Evolutionary conservation across 495 filamentous ascomycete genomes (phyloP).

Genomic region (Poronia punctata): DNA sequence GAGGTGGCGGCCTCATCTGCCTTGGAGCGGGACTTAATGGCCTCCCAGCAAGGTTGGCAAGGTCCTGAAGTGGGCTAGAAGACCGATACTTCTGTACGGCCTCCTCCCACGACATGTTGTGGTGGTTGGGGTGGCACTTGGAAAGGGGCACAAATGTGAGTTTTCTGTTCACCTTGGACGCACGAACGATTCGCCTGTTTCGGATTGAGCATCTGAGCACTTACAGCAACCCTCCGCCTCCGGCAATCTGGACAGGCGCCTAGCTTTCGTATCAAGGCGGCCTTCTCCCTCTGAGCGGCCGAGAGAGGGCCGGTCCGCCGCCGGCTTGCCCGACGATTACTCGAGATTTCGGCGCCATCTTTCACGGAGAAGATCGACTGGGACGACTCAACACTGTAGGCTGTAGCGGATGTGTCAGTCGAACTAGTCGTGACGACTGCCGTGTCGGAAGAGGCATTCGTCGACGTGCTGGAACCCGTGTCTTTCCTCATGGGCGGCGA

Average conservation of each 20-base stretch:
- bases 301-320: conserved; percentile 42
- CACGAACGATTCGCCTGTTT: too few relatives aligned
- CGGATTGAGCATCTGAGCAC: too few relatives aligned
- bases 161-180: neutral
- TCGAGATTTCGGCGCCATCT: conserved; percentile 39
- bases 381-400: conserved; percentile 37
- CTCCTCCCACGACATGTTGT: conserved; percentile 46
- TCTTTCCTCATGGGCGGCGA: conserved; percentile 40
- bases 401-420: conserved; percentile 33
- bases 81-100: conserved; percentile 37
- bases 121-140: conserved; percentile 45
- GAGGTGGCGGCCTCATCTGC: conserved; percentile 28
- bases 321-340: conserved; percentile 37
- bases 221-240: conserved; percentile 43
- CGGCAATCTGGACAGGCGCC: conserved; percentile 43
- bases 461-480: conserved; percentile 41
- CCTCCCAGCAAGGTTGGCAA: conserved; percentile 29
- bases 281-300: conserved; percentile 38
- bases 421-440: conserved; percentile 29
- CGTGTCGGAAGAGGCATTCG: conserved; percentile 30
- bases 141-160: conserved; percentile 19
- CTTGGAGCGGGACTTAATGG: conserved; percentile 35
- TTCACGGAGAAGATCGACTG: conserved; percentile 43
- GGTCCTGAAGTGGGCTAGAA: conserved; percentile 33
- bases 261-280: conserved; percentile 42